A percentile compares a stretch with the other conserved stretches of the same genome.
Evolutionary conservation across 345 rosid genomes (phyloP).

Genomic region (Carallia brachiata): DNA sequence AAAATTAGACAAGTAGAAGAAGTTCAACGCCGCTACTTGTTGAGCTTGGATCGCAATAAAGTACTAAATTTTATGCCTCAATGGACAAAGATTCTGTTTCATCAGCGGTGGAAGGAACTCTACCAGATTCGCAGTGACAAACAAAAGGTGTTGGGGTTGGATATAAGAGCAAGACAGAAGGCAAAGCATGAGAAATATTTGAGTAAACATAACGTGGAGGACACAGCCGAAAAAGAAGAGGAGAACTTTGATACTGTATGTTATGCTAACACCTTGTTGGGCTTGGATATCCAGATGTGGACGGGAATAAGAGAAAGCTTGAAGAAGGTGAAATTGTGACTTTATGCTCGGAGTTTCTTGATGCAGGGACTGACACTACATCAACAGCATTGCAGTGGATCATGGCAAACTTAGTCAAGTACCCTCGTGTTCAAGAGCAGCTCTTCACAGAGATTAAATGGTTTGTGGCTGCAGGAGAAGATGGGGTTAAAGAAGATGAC

Average conservation of each 20-base stretch:
- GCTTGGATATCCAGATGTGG: slow-evolving; percentile 24
- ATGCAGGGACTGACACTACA: slow-evolving; percentile 22
- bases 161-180: slow-evolving; percentile 31
- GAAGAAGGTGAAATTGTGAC: not conserved
- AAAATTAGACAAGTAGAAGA: slow-evolving; percentile 22
- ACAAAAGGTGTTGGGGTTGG: slow-evolving; percentile 17
- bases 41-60: slow-evolving; percentile 8
- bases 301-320: slow-evolving; percentile 8
- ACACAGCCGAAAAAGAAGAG: not conserved
- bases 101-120: slow-evolving; percentile 23
- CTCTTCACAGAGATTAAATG: slow-evolving; percentile 3
- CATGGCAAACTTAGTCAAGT: slow-evolving; percentile 26
- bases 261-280: slow-evolving; percentile 37
- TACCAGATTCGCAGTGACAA: slow-evolving; percentile 10
- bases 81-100: slow-evolving; percentile 20
- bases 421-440: slow-evolving; percentile 13
- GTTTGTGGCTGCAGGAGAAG: not conserved
- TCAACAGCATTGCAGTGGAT: slow-evolving; percentile 24
- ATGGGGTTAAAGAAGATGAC: no score
- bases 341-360: slow-evolving; percentile 10
- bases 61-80: slow-evolving; percentile 26
- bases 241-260: not conserved
- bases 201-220: not conserved
- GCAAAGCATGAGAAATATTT: slow-evolving; percentile 7
- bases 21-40: slow-evolving; percentile 17